phyloP scores from a whole-genome alignment of 345 rosid species.

The Laguncularia racemosa region DNA sequence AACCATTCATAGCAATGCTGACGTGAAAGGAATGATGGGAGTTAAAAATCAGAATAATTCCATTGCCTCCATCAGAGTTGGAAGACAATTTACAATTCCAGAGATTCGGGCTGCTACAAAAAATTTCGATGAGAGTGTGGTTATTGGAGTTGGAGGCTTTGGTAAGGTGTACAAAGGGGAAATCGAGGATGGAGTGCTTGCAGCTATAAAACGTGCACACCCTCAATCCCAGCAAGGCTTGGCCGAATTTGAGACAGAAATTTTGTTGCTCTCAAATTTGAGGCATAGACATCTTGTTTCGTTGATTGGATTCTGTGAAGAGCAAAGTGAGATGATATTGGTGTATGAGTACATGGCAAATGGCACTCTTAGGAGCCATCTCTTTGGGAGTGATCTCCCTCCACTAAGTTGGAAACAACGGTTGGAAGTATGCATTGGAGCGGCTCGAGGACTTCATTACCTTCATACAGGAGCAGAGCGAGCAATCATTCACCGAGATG shows the following conservation, averaged over 20 bases:
- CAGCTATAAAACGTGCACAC: slow-evolving; percentile 80
- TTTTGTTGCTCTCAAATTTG: slow-evolving; percentile 80
- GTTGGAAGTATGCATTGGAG: slow-evolving; percentile 72
- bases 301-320: slow-evolving; percentile 85
- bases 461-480: slow-evolving; percentile 86
- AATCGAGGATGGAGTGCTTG: slow-evolving; percentile 62
- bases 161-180: slow-evolving; percentile 86
- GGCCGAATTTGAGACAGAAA: slow-evolving; percentile 80
- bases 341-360: slow-evolving; percentile 93
- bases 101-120: slow-evolving; percentile 76
- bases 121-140: slow-evolving; percentile 67
- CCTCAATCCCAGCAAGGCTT: slow-evolving; percentile 94
- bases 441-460: slow-evolving; percentile 87
- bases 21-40: slow-evolving; percentile 47
- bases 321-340: slow-evolving; percentile 83
- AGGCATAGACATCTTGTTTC: slow-evolving; percentile 90
- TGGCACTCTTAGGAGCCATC: slow-evolving; percentile 79
- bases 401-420: slow-evolving; percentile 82
- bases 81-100: slow-evolving; percentile 55
- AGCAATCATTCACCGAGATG: slow-evolving; percentile 87
- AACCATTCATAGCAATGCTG: slow-evolving; percentile 28
- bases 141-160: slow-evolving; percentile 83
- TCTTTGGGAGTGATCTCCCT: slow-evolving; percentile 63
- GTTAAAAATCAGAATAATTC: slow-evolving; percentile 25
- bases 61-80: slow-evolving; percentile 33